phyloP scores from a whole-genome alignment of 768 basidiomycete genomes.

The Obba rivulosa region DNA sequence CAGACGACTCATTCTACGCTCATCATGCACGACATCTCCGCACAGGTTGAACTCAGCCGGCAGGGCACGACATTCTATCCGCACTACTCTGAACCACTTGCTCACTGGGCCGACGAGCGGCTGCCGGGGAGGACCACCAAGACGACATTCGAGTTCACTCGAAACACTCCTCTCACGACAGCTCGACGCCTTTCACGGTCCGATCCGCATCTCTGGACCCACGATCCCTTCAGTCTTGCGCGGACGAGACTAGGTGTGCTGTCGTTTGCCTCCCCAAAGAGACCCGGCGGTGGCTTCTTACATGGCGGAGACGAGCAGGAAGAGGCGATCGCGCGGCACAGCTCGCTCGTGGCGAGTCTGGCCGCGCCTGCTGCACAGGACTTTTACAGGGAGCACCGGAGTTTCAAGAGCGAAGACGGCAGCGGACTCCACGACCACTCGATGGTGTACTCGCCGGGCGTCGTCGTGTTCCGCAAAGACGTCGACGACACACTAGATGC shows the following conservation, averaged over 20 bases:
- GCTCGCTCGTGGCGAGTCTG: conserved; percentile 36
- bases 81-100: conserved; percentile 31
- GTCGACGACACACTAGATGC: conserved; percentile 12
- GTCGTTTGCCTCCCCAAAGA: conserved; percentile 39
- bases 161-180: conserved; percentile 27
- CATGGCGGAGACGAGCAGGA: conserved; percentile 44
- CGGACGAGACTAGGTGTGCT: conserved; percentile 32
- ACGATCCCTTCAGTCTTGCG: conserved; percentile 7
- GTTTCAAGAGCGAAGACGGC: conserved; percentile 29
- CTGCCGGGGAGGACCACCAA: conserved; percentile 2
- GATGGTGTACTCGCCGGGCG: conserved; percentile 41
- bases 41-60: conserved; percentile 29
- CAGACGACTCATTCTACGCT: background rate
- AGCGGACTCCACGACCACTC: conserved; percentile 42
- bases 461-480: conserved; percentile 38
- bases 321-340: conserved; percentile 35
- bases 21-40: conserved; percentile 29
- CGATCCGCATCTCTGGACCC: conserved; percentile 5
- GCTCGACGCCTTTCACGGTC: conserved; percentile 23
- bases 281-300: conserved; percentile 39
- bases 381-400: conserved; percentile 37
- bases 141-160: conserved; percentile 25
- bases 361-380: conserved; percentile 25
- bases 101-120: conserved; percentile 23
- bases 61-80: conserved; percentile 37